Evolutionary conservation across 208 protist genomes (phyloP).

Genomic region (Tritrichomonas musculus): DNA sequence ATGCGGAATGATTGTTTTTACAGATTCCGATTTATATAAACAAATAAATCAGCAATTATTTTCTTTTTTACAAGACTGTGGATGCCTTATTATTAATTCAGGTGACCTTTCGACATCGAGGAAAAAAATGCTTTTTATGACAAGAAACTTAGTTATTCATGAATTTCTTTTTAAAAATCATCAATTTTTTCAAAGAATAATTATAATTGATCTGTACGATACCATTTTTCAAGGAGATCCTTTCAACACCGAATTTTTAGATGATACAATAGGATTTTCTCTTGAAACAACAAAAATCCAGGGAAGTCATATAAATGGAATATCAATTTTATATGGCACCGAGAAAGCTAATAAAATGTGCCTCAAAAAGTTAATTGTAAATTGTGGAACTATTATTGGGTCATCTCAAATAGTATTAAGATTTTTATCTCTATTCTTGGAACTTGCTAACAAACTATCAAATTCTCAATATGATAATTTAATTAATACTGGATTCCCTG

Average conservation of each 20-base stretch:
- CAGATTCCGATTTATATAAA: not conserved
- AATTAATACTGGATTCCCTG: too few relatives aligned
- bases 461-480: too few relatives aligned
- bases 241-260: not conserved
- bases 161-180: not conserved
- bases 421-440: too few relatives aligned
- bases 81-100: not conserved
- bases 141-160: not conserved
- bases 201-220: not conserved
- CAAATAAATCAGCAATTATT: not conserved
- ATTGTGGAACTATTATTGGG: too few relatives aligned
- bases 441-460: too few relatives aligned
- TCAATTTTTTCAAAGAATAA: not conserved
- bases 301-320: not conserved
- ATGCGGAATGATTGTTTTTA: not conserved
- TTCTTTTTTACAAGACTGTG: not conserved
- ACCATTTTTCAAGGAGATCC: slow-evolving; percentile 1
- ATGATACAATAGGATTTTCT: too few relatives aligned
- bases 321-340: not conserved
- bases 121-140: not conserved
- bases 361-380: too few relatives aligned
- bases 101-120: not conserved
- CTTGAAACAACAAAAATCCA: not conserved
- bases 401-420: too few relatives aligned
- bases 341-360: too few relatives aligned